Conservation (phyloP, 23 red algal species). For the Agarophyton chilense region DNA sequence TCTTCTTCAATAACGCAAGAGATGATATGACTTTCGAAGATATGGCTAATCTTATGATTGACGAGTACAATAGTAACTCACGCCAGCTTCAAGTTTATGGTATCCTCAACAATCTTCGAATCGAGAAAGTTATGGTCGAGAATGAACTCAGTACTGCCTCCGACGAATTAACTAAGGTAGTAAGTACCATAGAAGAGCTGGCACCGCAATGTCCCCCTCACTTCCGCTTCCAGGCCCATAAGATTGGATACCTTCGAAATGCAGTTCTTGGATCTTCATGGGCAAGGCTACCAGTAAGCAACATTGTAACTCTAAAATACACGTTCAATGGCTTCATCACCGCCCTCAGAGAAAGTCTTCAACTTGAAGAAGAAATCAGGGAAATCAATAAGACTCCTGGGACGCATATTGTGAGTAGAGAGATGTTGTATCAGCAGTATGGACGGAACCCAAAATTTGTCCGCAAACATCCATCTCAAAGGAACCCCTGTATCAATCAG, state of each 20-base stretch:
- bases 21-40: conserved; percentile 59
- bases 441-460: conserved; percentile 49
- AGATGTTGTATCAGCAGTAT: conserved; percentile 46
- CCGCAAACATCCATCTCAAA: conserved; percentile 12
- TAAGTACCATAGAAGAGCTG: conserved; percentile 23
- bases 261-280: too few species aligned
- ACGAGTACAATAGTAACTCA: conserved; percentile 47
- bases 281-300: conserved; percentile 17
- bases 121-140: conserved; percentile 38
- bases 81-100: conserved; percentile 42
- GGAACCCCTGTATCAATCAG: background rate
- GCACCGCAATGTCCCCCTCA: conserved; percentile 26
- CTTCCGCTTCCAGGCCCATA: conserved; percentile 26
- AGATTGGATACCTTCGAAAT: conserved; percentile 35
- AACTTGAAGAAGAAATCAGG: conserved; percentile 39
- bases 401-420: background rate
- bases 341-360: conserved; percentile 30
- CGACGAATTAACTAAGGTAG: conserved; percentile 31
- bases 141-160: conserved; percentile 9
- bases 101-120: conserved; percentile 11
- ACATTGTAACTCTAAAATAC: conserved; percentile 35
- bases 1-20: conserved; percentile 54
- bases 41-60: conserved; percentile 48
- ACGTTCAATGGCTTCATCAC: conserved; percentile 62
- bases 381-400: background rate